Base-by-base conservation (phyloP, 78 protist genomes). In the Isochrysis galbana region DNA sequence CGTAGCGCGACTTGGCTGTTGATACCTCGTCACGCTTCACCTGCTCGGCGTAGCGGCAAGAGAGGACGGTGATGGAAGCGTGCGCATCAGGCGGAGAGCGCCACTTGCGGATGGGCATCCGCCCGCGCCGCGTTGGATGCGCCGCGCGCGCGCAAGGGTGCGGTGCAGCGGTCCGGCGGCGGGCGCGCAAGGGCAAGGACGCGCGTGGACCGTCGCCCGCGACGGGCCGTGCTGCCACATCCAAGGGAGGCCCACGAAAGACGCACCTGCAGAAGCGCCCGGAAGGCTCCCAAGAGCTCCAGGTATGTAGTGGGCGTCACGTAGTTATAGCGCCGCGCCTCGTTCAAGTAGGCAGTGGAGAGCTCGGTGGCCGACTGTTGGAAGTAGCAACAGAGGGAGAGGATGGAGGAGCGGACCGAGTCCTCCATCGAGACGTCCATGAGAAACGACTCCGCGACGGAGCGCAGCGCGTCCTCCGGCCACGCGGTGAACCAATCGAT, bases 401-500 rank as follows among this genome's bases (percentile, higher is more conserved):
- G 10, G 36, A 90, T 1, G 7, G 19, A 22, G 17, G 0, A 25
- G 47, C 41, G 47, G 36, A 3, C 7, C 36, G 39, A 21, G 26
- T 77, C 80, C 77, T 26, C 55, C 70, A 82, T 38, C 32, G 78
- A 83, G 39, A 39, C 39, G 29, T 87, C 25, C 36, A 14, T 44
- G 51, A 95, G 45, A 41, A 74, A 74, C 38, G n/a, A 21, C 29
- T 36, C 5, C 21, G 97, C 94, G 32, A 97, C 97, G 32, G 93
- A 11, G 39, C n/a, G 21, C 89, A 97, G 90, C 25, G 97, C 98
- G 36, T 96, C 96, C 11, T 1, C n/a, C 29, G 98, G 97, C 98
- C 98, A 97, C 46, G 74, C 54, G 14, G 45, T 55, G 91, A 93
- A 96, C 97, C 97, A 96, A 80, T 97, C 98, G 72, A 97, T 94